Percentiles rank a stretch among this genome's conserved stretches.
Evolutionary conservation across 495 filamentous ascomycete genomes (phyloP).

Genomic region (Daldinia decipiens): DNA sequence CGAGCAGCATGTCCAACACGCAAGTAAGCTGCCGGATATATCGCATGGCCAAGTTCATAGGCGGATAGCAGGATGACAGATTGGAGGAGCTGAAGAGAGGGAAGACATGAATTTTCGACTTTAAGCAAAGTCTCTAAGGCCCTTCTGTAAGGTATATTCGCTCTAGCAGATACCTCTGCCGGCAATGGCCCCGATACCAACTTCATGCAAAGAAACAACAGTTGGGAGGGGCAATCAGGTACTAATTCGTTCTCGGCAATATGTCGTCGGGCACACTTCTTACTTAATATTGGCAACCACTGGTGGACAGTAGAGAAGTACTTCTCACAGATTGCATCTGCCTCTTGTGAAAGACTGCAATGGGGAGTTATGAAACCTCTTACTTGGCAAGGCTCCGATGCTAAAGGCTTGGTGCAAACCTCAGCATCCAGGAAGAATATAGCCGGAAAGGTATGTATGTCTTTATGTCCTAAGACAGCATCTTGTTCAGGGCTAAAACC

Average conservation of each 20-base stretch:
- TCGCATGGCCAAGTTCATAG: slow-evolving; percentile 58
- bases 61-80: slow-evolving; percentile 52
- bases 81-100: slow-evolving; percentile 55
- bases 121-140: slow-evolving; percentile 43
- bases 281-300: slow-evolving; percentile 62
- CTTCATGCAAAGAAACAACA: slow-evolving; percentile 60
- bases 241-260: slow-evolving; percentile 47
- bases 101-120: slow-evolving; percentile 44
- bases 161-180: slow-evolving; percentile 50
- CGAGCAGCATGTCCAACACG: slow-evolving; percentile 54
- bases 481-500: neutral
- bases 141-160: slow-evolving; percentile 48
- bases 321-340: slow-evolving; percentile 23
- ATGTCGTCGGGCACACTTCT: slow-evolving; percentile 49
- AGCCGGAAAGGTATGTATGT: slow-evolving; percentile 24
- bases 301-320: slow-evolving; percentile 51
- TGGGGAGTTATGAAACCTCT: neutral
- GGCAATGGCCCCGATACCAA: slow-evolving; percentile 47
- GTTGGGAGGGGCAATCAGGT: slow-evolving; percentile 50
- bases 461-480: neutral
- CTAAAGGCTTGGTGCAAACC: slow-evolving; percentile 30
- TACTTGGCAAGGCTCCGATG: slow-evolving; percentile 17
- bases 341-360: neutral
- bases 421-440: slow-evolving; percentile 42
- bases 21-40: slow-evolving; percentile 59